phyloP scores from a whole-genome alignment of 2,329 filamentous ascomycete species.

The Phialophora chinensis region DNA sequence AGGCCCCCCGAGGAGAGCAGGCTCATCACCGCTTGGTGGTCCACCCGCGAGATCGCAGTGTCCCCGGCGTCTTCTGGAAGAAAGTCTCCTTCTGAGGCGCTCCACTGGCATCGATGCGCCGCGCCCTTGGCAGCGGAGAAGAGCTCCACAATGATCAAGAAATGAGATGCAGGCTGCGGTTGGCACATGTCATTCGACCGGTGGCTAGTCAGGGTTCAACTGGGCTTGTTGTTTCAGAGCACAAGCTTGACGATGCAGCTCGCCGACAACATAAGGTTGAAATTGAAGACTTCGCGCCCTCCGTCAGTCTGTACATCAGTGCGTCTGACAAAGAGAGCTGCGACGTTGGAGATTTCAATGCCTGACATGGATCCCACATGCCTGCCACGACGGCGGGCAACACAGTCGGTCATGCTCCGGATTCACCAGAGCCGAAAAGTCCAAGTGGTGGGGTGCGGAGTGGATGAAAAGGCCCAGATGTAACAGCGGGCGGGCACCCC shows the following conservation, averaged over 20 bases:
- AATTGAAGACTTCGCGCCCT: not conserved
- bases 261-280: not conserved
- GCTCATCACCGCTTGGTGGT: not conserved
- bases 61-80: conserved; percentile 5
- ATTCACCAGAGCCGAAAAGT: not conserved
- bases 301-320: not conserved
- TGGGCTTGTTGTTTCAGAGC: not conserved
- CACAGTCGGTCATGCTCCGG: not conserved
- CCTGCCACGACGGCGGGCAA: not conserved
- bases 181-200: conserved; percentile 16
- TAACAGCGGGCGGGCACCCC: conserved; percentile 10
- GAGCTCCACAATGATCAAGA: conserved; percentile 12
- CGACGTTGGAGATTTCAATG: not conserved
- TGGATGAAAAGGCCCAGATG: conserved; percentile 9
- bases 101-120: not conserved
- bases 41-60: not conserved
- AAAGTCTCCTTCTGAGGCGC: not conserved
- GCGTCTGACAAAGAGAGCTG: not conserved
- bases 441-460: not conserved
- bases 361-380: not conserved
- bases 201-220: not conserved
- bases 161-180: not conserved
- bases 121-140: conserved; percentile 20
- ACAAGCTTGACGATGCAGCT: not conserved
- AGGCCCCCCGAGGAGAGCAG: not conserved